These are phyloP conservation scores for Geotrichum aggregatum DNA, from an alignment of 1,139 yeast genomes.

Conservation along the genomic window DNA sequence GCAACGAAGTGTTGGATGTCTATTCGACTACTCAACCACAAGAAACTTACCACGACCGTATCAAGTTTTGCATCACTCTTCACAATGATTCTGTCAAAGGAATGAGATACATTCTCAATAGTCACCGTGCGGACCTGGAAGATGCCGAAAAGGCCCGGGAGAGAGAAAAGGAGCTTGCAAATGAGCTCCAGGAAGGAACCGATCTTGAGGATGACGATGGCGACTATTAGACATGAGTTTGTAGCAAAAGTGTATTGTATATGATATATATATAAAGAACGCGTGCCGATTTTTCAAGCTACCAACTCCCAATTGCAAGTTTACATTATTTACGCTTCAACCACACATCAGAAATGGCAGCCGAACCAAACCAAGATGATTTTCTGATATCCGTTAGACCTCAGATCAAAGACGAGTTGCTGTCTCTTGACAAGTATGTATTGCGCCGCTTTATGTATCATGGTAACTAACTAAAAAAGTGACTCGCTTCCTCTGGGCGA, in stretches of 20 bases:
- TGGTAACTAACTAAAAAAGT: not conserved
- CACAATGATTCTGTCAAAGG: constrained; percentile 93
- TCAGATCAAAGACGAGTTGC: constrained; percentile 17
- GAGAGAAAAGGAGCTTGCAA: constrained; percentile 50
- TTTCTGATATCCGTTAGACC: constrained; percentile 20
- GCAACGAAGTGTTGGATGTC: constrained; percentile 78
- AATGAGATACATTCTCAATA: constrained; percentile 77
- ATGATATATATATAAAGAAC: not conserved
- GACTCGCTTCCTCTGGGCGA: constrained; percentile 37
- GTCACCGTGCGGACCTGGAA: constrained; percentile 48
- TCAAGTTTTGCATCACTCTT: constrained; percentile 81
- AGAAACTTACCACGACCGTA: constrained; percentile 84
- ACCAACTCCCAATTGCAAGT: too few species aligned
- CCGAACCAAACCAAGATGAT: constrained; percentile 8
- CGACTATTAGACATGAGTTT: constrained; percentile 31
- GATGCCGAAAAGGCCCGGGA: constrained; percentile 57
- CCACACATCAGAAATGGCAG: not conserved
- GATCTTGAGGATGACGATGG: constrained; percentile 44
- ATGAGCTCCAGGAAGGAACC: constrained; percentile 43
- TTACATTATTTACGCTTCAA: not conserved
- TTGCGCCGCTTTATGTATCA: too few species aligned
- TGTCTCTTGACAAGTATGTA: constrained; percentile 18
- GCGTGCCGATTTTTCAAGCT: not conserved
- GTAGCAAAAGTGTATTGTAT: constrained; percentile 5
- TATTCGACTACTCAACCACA: constrained; percentile 89